phyloP scores from a whole-genome alignment of 2,329 filamentous ascomycete species.

The Epicoccum sorghinum region DNA sequence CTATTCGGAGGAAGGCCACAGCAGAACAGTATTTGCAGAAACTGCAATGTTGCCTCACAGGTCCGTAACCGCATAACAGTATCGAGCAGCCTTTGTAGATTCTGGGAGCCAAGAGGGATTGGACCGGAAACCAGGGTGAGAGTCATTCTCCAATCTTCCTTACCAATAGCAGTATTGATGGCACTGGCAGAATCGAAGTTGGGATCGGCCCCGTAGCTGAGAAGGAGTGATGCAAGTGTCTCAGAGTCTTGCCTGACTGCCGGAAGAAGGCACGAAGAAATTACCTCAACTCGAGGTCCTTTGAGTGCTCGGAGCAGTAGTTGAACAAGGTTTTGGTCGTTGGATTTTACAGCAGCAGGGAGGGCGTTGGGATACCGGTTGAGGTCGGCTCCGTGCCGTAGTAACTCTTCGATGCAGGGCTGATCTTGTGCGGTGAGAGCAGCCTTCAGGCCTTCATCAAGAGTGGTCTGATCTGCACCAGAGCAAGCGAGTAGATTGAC shows the following conservation, averaged over 20 bases:
- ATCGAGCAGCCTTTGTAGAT: slow-evolving; percentile 39
- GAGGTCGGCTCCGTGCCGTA: slow-evolving; percentile 44
- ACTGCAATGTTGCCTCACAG: slow-evolving; percentile 34
- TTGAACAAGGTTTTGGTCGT: slow-evolving; percentile 38
- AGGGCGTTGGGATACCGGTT: slow-evolving; percentile 41
- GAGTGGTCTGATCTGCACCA: slow-evolving; percentile 43
- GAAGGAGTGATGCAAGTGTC: slow-evolving; percentile 35
- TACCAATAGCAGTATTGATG: slow-evolving; percentile 39
- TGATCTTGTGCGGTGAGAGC: slow-evolving; percentile 41
- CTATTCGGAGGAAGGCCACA: slow-evolving; percentile 40
- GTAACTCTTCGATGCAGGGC: slow-evolving; percentile 39
- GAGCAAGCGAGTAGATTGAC: slow-evolving; percentile 41
- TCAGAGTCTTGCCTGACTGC: slow-evolving; percentile 43
- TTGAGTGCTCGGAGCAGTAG: slow-evolving; percentile 43
- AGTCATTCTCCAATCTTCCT: slow-evolving; percentile 37
- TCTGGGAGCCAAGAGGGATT: slow-evolving; percentile 26
- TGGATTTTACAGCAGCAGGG: slow-evolving; percentile 38
- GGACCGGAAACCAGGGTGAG: slow-evolving; percentile 39
- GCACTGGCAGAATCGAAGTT: slow-evolving; percentile 44
- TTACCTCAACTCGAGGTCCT: slow-evolving; percentile 34
- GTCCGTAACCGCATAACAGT: slow-evolving; percentile 38
- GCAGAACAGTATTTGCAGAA: slow-evolving; percentile 41
- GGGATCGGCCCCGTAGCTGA: slow-evolving; percentile 43
- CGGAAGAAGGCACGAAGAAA: slow-evolving; percentile 41
- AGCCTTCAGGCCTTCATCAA: slow-evolving; percentile 43